These are phyloP conservation scores for Schoenoplectus tabernaemontani DNA, from an alignment of 202 grass and related monocot genomes.

Conservation along the genomic window DNA sequence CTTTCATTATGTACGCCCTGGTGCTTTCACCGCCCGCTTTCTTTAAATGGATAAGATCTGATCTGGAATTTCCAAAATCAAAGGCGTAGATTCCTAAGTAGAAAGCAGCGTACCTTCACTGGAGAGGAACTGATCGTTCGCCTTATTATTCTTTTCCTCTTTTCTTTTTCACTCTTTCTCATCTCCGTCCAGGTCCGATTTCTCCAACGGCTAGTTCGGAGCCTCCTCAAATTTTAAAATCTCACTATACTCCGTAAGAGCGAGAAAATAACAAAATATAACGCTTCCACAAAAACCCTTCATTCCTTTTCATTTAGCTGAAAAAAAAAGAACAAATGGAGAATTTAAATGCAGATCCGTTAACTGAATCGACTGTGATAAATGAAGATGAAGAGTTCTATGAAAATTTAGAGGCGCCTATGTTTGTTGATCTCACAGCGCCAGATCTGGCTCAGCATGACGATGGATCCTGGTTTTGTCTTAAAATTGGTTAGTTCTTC, in stretches of 20 bases:
- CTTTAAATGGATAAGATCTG: not conserved
- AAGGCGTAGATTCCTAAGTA: not conserved
- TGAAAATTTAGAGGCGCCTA: slow-evolving; percentile 90
- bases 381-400: slow-evolving; percentile 55
- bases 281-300: not conserved
- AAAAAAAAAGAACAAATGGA: slow-evolving; percentile 1
- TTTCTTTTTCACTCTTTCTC: not conserved
- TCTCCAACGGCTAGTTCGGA: slow-evolving; percentile 25
- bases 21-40: not conserved
- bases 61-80: not conserved
- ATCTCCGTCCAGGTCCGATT: not conserved
- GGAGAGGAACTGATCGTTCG: not conserved
- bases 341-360: not conserved
- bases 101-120: not conserved
- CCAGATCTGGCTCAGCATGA: slow-evolving; percentile 47
- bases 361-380: not conserved
- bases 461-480: slow-evolving; percentile 83
- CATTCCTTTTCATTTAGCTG: not conserved
- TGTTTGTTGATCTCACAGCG: slow-evolving; percentile 73
- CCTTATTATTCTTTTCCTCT: not conserved
- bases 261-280: not conserved
- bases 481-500: slow-evolving; percentile 51
- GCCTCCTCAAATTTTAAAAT: not conserved
- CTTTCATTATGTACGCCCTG: not conserved
- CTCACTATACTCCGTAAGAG: not conserved